phyloP scores from a whole-genome alignment of 1,284 basidiomycete genomes.

The Tilletia horrida region DNA sequence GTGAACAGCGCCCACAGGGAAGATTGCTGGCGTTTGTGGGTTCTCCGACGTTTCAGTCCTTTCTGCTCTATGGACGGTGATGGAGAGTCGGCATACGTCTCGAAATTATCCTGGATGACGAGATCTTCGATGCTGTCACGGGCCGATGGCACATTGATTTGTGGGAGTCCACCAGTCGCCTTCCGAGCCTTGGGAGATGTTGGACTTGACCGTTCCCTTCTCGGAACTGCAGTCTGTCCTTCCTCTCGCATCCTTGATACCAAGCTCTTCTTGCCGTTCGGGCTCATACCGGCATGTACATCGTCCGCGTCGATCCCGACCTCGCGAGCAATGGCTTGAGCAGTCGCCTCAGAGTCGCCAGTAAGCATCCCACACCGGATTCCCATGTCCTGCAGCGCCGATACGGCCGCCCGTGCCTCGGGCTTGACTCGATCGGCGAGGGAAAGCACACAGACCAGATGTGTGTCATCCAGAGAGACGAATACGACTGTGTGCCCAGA shows the following conservation, averaged over 20 bases:
- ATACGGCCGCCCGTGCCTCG: conserved; percentile 39
- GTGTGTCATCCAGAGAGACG: conserved; percentile 41
- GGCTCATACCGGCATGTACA: conserved; percentile 49
- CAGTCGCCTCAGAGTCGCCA: conserved; percentile 46
- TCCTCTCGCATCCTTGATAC: conserved; percentile 22
- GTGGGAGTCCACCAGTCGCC: not conserved
- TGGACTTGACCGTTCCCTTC: not conserved
- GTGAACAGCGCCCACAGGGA: conserved; percentile 5
- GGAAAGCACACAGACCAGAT: conserved; percentile 35
- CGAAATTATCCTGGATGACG: not conserved
- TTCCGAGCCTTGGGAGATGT: no score
- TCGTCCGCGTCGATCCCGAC: conserved; percentile 41
- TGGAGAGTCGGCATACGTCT: not conserved
- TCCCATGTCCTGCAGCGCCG: conserved; percentile 41
- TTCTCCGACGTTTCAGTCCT: not conserved
- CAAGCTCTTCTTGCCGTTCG: conserved; percentile 47
- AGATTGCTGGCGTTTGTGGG: not conserved
- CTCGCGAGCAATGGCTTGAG: conserved; percentile 41
- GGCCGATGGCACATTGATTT: not conserved
- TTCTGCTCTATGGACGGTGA: not conserved
- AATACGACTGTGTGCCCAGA: conserved; percentile 46
- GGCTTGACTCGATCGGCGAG: conserved; percentile 50
- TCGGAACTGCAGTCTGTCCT: not conserved
- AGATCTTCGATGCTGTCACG: conserved; percentile 4
- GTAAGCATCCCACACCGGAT: conserved; percentile 50